These are phyloP conservation scores for Fusarium sp. DNA, from an alignment of 2,329 filamentous ascomycete genomes.

Conservation along the genomic window DNA sequence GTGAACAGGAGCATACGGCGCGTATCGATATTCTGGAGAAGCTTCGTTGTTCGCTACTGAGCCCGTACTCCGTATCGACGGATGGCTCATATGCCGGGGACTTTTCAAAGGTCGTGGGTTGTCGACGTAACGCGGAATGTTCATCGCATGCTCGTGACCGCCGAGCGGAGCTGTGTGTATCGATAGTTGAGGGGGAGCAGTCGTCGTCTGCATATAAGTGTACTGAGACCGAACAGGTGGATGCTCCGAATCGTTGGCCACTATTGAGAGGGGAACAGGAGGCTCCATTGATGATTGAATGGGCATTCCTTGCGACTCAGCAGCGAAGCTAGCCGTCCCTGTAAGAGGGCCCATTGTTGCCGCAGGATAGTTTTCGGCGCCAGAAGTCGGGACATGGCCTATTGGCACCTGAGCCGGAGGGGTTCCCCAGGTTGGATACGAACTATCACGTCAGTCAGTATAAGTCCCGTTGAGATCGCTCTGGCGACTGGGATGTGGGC, in stretches of 20 bases:
- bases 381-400: constrained; percentile 65
- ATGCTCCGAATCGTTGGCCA: constrained; percentile 63
- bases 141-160: constrained; percentile 63
- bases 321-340: constrained; percentile 62
- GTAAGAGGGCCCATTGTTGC: constrained; percentile 67
- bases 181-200: constrained; percentile 67
- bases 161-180: constrained; percentile 55
- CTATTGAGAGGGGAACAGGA: constrained; percentile 67
- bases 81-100: constrained; percentile 68
- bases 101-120: constrained; percentile 71
- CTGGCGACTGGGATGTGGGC: neutral
- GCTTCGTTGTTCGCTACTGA: constrained; percentile 66
- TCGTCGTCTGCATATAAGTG: constrained; percentile 67
- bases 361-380: constrained; percentile 64
- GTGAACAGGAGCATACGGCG: constrained; percentile 57
- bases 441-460: constrained; percentile 60
- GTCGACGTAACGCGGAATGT: constrained; percentile 71
- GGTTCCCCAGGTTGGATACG: constrained; percentile 70
- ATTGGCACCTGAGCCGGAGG: constrained; percentile 61
- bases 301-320: constrained; percentile 69
- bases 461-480: neutral
- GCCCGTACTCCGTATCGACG: constrained; percentile 66
- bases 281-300: constrained; percentile 68
- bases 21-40: constrained; percentile 71
- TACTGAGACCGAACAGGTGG: constrained; percentile 68